phyloP scores from a whole-genome alignment of 31 red algal species.

The Endocladia muricata region DNA sequence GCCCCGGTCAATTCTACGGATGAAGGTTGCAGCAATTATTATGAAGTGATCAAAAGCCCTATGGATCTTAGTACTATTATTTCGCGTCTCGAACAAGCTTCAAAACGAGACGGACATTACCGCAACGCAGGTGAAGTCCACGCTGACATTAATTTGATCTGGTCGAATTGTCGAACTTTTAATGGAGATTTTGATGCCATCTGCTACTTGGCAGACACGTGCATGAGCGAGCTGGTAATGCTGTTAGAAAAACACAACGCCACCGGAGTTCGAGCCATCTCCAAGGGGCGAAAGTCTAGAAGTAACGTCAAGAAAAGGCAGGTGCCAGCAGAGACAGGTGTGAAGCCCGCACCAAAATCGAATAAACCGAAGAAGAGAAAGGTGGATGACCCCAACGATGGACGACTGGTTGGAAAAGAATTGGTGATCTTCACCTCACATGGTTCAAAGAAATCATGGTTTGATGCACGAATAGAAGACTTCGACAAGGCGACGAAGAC shows the following conservation, averaged over 20 bases:
- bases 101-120: conserved; percentile 4
- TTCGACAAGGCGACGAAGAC: not conserved
- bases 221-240: not conserved
- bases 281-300: too few relatives aligned
- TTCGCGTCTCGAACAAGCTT: conserved; percentile 15
- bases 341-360: not conserved
- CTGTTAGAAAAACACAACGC: not conserved
- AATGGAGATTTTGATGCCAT: conserved; percentile 38
- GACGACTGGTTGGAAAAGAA: conserved; percentile 36
- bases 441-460: conserved; percentile 21
- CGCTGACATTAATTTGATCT: conserved; percentile 43
- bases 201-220: not conserved
- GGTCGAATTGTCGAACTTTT: conserved; percentile 47
- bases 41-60: conserved; percentile 26
- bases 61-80: conserved; percentile 50
- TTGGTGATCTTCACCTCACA: conserved; percentile 23
- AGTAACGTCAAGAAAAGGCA: too few relatives aligned
- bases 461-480: not conserved
- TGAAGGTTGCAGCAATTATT: conserved; percentile 34
- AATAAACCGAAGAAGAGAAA: not conserved
- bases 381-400: conserved; percentile 25
- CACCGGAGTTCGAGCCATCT: too few relatives aligned
- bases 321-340: not conserved
- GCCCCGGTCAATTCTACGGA: conserved; percentile 35
- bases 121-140: conserved; percentile 15